Conservation (phyloP, 768 basidiomycete genomes). For the Mrakia frigida region DNA sequence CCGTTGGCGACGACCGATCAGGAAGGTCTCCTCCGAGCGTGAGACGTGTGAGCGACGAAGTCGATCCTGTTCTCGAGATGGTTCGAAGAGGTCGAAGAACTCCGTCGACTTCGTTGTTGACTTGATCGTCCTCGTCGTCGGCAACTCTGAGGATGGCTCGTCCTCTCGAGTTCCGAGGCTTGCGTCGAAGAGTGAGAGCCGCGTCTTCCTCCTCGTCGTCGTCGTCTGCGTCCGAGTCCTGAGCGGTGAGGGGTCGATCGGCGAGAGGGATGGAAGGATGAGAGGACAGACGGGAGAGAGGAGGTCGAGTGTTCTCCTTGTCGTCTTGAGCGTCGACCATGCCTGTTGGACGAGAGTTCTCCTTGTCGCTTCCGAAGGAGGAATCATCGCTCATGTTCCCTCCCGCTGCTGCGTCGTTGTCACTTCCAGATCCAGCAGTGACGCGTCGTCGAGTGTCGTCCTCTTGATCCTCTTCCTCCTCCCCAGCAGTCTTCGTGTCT, state of each 20-base stretch:
- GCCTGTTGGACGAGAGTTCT: slow-evolving; percentile 19
- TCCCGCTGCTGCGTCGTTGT: neutral
- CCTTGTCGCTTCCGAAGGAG: slow-evolving; percentile 25
- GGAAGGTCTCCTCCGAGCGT: neutral
- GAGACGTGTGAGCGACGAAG: neutral
- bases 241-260: slow-evolving; percentile 53
- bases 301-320: slow-evolving; percentile 19
- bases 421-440: neutral
- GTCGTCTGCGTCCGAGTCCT: slow-evolving; percentile 75
- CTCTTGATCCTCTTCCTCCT: slow-evolving; percentile 10
- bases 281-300: neutral
- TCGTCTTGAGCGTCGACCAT: neutral
- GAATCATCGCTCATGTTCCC: slow-evolving; percentile 2
- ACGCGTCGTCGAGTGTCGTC: neutral
- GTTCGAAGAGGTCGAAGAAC: neutral
- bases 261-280: neutral
- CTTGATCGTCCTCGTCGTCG: slow-evolving; percentile 31
- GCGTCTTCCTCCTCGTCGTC: slow-evolving; percentile 56
- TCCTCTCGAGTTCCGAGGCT: slow-evolving; percentile 39
- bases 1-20: neutral
- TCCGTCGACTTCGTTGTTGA: slow-evolving; percentile 9
- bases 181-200: slow-evolving; percentile 38
- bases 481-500: neutral
- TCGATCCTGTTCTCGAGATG: neutral
- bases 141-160: slow-evolving; percentile 52